These are phyloP conservation scores for Saccharomyces kudriavzevii DNA, from an alignment of 805 yeast genomes.

Conservation along the genomic window DNA sequence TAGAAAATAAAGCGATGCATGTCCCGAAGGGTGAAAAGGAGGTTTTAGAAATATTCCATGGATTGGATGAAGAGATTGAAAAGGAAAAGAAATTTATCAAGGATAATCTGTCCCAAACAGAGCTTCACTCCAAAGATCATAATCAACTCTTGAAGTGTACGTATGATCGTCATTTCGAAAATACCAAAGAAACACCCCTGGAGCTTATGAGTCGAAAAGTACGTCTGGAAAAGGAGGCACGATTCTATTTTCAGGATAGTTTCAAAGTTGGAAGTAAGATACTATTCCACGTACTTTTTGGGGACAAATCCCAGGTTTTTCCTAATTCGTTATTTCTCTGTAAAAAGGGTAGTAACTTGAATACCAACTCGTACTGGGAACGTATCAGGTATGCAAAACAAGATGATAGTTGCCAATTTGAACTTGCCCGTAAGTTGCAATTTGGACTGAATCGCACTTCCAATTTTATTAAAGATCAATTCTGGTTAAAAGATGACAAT, in stretches of 20 bases:
- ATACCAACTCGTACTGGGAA: constrained; percentile 18
- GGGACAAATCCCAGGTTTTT: constrained; percentile 59
- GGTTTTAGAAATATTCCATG: constrained; percentile 12
- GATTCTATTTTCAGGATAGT: background rate
- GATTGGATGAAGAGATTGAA: constrained; percentile 3
- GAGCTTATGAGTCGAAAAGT: background rate
- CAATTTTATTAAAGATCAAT: constrained; percentile 12
- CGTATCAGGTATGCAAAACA: constrained; percentile 1
- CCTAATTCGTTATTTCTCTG: constrained; percentile 13
- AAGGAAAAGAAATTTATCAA: constrained; percentile 2
- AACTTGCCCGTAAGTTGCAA: constrained; percentile 20
- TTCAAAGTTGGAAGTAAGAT: constrained; percentile 62
- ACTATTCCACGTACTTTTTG: constrained; percentile 67
- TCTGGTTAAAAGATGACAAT: constrained; percentile 6
- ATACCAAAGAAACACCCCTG: background rate
- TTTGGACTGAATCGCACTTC: constrained; percentile 24
- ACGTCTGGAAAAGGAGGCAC: background rate
- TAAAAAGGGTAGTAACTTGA: constrained; percentile 31
- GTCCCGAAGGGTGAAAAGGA: constrained; percentile 33
- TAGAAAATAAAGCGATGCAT: constrained; percentile 41
- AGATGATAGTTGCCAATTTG: constrained; percentile 3
- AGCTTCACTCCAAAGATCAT: background rate
- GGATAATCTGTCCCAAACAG: background rate
- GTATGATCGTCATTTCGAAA: background rate
- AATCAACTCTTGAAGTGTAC: background rate